Evolutionary conservation across 768 basidiomycete species (phyloP), one percentile per base, ranked within the genome.

Genomic region (Cyathus striatus): DNA sequence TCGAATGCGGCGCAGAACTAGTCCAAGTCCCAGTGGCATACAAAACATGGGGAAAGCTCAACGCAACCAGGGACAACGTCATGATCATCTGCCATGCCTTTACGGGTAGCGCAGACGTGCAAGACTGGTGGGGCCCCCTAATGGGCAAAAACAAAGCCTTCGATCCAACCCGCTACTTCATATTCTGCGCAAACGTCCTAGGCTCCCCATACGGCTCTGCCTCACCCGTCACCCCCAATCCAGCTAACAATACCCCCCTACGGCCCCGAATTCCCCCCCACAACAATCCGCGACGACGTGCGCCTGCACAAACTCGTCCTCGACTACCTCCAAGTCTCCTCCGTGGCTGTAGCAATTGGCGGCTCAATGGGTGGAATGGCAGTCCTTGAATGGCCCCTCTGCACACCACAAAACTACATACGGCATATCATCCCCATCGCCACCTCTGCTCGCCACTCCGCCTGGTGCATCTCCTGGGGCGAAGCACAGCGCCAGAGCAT

Each of bases 321-420:
- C 14, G 84, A 93, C 52, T 73, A 81, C 41, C 81, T 99, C 5
- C 83, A 86, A 4, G 84, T 98, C 2, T 53, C 60, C 0, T 84
- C 82, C 0, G 81, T 99, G 20, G 91, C 94, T 0, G 90, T 89
- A 20, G 94, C 80, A 9, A 88, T 99, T 38, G 95, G 96, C 3
- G 96, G 96, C 1, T 97, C 94, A 38, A 98, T 99, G 95, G 95
- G 96, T 9, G 96, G 95, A 13, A 99, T 99, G 95, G 83, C 89
- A 12, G 83, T 88, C 24, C 81, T 98, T 33, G 95, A 98, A 64
- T 98, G 92, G 90, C 90, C 96, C 0, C 75, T 98, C 9, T 89
- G 89, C 61, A 79, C 77, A 0, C 81, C 87, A 0, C 63, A 68
- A n/a, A 81, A 78, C 6, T 97, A 86, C 61, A 73, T 97, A 25